Base-by-base conservation (phyloP, 1,139 yeast genomes). In the Yamadazyma sp. region DNA sequence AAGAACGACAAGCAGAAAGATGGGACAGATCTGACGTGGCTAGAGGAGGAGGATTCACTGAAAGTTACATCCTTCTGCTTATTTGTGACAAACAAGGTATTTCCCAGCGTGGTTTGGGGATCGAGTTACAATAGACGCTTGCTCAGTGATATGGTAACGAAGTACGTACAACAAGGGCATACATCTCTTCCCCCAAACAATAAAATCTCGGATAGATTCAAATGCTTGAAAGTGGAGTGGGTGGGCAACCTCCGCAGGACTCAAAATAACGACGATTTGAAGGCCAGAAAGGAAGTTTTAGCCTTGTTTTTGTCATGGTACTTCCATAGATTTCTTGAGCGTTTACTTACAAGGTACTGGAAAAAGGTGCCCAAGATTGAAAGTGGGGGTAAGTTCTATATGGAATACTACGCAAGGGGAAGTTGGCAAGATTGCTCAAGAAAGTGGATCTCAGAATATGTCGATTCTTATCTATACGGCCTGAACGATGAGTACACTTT, bases 101-200 rank as follows among this genome's bases (percentile, higher is more conserved):
- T 85, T 23, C 88, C 92, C 0, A 30, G 54, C 2, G 67, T 63
- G 8, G 47, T 76, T 2, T 76, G 84, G 66, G 96, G 96, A 0
- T 57, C 77, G 1, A 44, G 44, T 2, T 43, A 48, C 6, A 87
- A 86, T 51, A 74, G 75, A 52, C 41, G 66, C 0, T 43, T 55
- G 0, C 50, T 86, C 0, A 54, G 67, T 30, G 47, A 53, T 2
- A 56, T 59, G 13, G 48, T 85, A 0, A 61, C 73, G 0, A 39
- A 44, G 5, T 62, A 73, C 31, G 45, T 88, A 0, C 54, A 56
- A 13, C 50, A 73, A 7, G 65, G 69, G 0, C 50, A 64, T 6
- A 59, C 57, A 23, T 68, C 66, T 2, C 44, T 45, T 3, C 33
- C 75, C 0, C 37, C 56, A 1, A 31, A 67, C 5, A 8, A 12